Percentiles rank a stretch among this genome's conserved stretches.
Conservation (phyloP, 371 early-diverging fungal genomes). For the Rhizomucor pusillus region DNA sequence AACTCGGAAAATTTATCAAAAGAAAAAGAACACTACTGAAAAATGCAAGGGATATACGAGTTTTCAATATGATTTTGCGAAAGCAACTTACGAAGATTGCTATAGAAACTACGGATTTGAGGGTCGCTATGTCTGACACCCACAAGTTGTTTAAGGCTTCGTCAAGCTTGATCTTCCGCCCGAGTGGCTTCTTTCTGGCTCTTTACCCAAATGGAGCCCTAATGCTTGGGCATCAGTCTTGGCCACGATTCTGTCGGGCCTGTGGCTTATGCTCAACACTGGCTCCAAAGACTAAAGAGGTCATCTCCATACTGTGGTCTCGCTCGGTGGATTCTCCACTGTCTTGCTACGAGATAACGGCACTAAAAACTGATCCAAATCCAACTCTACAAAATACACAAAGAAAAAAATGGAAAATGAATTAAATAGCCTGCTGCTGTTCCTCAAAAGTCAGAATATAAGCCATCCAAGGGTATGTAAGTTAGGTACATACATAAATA, state of each 20-base stretch:
- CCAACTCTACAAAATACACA: slow-evolving; percentile 5
- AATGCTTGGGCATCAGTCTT: slow-evolving; percentile 31
- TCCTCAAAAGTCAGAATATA: too few species aligned
- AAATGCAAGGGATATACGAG: too few species aligned
- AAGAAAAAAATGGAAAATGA: slow-evolving; percentile 9
- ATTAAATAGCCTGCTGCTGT: too few species aligned
- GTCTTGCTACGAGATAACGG: slow-evolving; percentile 21
- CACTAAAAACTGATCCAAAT: slow-evolving; percentile 32
- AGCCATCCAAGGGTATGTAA: too few species aligned
- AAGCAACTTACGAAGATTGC: too few species aligned
- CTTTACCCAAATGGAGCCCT: slow-evolving; percentile 29
- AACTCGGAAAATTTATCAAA: too few species aligned
- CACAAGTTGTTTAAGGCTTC: too few species aligned
- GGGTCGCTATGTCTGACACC: too few species aligned
- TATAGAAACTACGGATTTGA: too few species aligned
- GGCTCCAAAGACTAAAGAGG: slow-evolving; percentile 28
- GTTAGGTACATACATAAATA: too few species aligned
- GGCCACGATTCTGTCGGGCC: slow-evolving; percentile 37
- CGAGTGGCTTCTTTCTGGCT: background rate
- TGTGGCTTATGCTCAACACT: slow-evolving; percentile 34
- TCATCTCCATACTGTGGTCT: slow-evolving; percentile 32
- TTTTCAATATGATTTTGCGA: too few species aligned
- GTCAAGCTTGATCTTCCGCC: background rate
- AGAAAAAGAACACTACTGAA: too few species aligned
- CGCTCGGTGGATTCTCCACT: slow-evolving; percentile 3